Conservation (phyloP, 176 grass and related monocot genomes). For the Bolboschoenus planiculmis region DNA sequence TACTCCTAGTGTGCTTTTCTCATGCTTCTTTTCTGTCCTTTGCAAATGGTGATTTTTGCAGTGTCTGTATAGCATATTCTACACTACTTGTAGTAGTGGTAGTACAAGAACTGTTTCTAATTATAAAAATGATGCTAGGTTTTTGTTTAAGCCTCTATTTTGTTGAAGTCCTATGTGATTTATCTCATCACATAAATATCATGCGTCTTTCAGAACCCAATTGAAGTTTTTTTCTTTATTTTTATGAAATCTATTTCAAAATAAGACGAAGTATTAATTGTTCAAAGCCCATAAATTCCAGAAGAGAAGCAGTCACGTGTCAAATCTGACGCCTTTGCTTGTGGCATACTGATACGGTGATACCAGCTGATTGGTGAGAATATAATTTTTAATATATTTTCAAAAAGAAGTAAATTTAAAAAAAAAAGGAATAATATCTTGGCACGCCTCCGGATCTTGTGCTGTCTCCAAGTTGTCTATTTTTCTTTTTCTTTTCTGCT, state of each 20-base stretch:
- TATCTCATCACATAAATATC: neutral
- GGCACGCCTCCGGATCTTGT: neutral
- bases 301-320: neutral
- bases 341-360: neutral
- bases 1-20: neutral
- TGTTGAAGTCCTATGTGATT: neutral
- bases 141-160: neutral
- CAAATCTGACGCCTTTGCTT: neutral
- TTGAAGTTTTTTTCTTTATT: neutral
- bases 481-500: neutral
- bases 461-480: neutral
- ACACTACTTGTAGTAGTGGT: neutral
- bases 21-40: neutral
- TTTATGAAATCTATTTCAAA: neutral
- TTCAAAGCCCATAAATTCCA: neutral
- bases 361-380: neutral
- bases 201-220: neutral
- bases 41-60: neutral
- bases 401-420: neutral
- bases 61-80: slow-evolving; percentile 5
- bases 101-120: neutral
- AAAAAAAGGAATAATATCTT: neutral
- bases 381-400: neutral
- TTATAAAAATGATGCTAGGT: neutral
- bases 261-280: neutral